These are phyloP conservation scores for Cenococcum geophilum DNA, from an alignment of 495 filamentous ascomycete genomes.

Conservation along the genomic window DNA sequence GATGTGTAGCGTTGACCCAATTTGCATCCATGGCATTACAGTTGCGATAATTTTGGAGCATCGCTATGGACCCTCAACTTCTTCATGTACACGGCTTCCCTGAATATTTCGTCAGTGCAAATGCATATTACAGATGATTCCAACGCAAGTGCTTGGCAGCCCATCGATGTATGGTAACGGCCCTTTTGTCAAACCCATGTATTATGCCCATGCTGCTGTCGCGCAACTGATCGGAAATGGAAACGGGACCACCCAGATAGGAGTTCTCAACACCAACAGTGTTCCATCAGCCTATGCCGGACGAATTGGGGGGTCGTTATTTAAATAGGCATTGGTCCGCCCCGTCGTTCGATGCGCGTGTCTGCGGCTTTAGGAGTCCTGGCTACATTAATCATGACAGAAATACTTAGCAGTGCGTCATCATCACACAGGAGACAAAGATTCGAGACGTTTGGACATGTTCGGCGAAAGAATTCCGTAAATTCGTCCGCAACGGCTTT, in stretches of 20 bases:
- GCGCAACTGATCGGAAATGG: constrained; percentile 36
- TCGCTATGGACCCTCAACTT: constrained; percentile 31
- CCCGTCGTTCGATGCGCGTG: too few relatives aligned
- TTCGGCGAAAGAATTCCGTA: too few relatives aligned
- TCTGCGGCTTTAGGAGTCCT: too few relatives aligned
- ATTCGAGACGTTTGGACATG: too few relatives aligned
- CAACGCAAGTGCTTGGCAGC: constrained; percentile 37
- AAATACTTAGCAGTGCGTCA: too few relatives aligned
- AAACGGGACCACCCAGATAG: constrained; percentile 34
- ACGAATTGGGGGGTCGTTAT: too few relatives aligned
- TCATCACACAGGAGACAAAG: too few relatives aligned
- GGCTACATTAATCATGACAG: too few relatives aligned
- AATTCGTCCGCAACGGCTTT: too few relatives aligned
- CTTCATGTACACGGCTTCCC: constrained; percentile 30
- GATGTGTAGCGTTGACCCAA: constrained; percentile 36
- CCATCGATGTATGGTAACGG: constrained; percentile 28
- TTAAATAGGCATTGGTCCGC: too few relatives aligned
- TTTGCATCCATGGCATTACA: constrained; percentile 30
- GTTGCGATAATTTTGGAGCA: constrained; percentile 26
- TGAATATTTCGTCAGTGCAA: constrained; percentile 35
- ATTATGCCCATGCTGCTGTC: constrained; percentile 40
- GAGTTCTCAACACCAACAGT: constrained; percentile 14
- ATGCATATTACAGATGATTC: constrained; percentile 42
- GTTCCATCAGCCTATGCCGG: too few relatives aligned
- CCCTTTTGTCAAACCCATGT: constrained; percentile 37